Percentiles rank a stretch among this genome's conserved stretches.
Conservation (phyloP, 73 alveolate genomes). For the Stentor coeruleus region DNA sequence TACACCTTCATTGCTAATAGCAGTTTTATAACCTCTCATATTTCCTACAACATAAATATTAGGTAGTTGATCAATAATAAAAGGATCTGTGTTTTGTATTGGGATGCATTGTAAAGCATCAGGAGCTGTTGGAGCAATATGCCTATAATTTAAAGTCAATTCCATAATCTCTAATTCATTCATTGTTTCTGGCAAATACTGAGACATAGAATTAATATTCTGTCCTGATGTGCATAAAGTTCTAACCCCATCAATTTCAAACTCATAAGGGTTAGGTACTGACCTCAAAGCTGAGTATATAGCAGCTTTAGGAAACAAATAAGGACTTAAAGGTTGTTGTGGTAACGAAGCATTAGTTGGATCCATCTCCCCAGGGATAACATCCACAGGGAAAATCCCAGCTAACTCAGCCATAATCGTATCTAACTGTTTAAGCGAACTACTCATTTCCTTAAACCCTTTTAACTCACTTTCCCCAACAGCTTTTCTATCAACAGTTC, state of each 20-base stretch:
- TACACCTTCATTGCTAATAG: background rate
- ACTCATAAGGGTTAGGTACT: background rate
- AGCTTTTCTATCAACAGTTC: background rate
- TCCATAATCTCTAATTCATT: background rate
- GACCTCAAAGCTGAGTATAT: background rate
- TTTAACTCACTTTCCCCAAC: background rate
- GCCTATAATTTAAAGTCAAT: background rate
- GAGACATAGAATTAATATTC: background rate
- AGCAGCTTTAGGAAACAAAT: background rate
- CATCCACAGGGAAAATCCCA: background rate
- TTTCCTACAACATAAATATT: background rate
- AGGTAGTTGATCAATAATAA: background rate
- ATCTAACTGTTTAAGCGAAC: background rate
- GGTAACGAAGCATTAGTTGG: background rate
- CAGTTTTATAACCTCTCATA: background rate
- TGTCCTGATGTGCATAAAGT: background rate
- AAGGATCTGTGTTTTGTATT: background rate
- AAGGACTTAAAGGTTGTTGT: background rate
- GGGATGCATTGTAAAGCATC: constrained; percentile 3
- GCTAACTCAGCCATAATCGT: background rate
- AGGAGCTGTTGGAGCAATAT: background rate
- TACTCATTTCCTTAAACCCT: background rate
- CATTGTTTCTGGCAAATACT: background rate
- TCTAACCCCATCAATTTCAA: background rate
- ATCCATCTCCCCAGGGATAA: constrained; percentile 5